Conservation (phyloP, 2,329 filamentous ascomycete genomes). For the Coccinonectria pachysandricola region DNA sequence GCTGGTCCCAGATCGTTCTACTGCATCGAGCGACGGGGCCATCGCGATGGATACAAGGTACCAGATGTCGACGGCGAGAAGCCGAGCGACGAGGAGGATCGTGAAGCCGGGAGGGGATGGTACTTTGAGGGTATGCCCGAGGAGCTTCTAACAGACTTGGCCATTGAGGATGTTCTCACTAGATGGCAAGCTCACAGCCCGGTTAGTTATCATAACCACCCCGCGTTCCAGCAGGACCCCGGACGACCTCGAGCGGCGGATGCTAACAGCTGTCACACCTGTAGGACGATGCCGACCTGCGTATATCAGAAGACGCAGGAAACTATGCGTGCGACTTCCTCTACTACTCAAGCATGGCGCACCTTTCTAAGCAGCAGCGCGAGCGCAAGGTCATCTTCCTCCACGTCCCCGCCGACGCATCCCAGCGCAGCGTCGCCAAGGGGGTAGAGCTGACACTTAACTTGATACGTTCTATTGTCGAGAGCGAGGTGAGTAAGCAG, state of each 20-base stretch:
- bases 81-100: slow-evolving; percentile 42
- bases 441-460: slow-evolving; percentile 44
- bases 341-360: slow-evolving; percentile 58
- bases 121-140: slow-evolving; percentile 44
- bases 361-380: slow-evolving; percentile 37
- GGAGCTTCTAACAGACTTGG: slow-evolving; percentile 46
- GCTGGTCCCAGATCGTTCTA: slow-evolving; percentile 56
- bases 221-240: too few species aligned
- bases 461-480: slow-evolving; percentile 46
- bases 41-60: slow-evolving; percentile 61
- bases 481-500: slow-evolving; percentile 35
- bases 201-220: too few species aligned
- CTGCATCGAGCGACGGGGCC: slow-evolving; percentile 58
- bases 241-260: not conserved
- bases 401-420: slow-evolving; percentile 56
- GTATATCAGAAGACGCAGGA: slow-evolving; percentile 60
- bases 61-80: slow-evolving; percentile 58
- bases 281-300: slow-evolving; percentile 34
- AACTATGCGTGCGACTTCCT: slow-evolving; percentile 71
- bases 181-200: slow-evolving; percentile 44
- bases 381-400: slow-evolving; percentile 53
- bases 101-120: slow-evolving; percentile 37
- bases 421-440: slow-evolving; percentile 34
- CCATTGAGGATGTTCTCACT: slow-evolving; percentile 44
- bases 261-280: slow-evolving; percentile 6